Evolutionary conservation across 2,329 filamentous ascomycete genomes (phyloP).

Genomic region (Aspergillus fumigatus): DNA sequence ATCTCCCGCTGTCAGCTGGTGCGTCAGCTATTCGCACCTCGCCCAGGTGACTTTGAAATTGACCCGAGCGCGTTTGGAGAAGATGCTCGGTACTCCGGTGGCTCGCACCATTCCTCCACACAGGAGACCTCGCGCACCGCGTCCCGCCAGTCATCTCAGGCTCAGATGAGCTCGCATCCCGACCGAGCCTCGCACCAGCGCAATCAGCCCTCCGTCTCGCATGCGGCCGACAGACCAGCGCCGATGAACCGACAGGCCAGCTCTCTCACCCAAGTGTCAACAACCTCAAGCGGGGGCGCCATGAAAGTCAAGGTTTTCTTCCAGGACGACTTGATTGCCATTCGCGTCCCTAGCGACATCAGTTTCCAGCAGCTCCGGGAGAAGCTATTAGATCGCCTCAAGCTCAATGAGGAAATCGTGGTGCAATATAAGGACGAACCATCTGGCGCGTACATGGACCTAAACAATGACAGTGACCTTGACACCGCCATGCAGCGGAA

Average conservation of each 20-base stretch:
- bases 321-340: slow-evolving; percentile 85
- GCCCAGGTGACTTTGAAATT: slow-evolving; percentile 89
- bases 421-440: slow-evolving; percentile 84
- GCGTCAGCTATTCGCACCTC: slow-evolving; percentile 83
- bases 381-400: slow-evolving; percentile 79
- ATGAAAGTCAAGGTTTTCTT: slow-evolving; percentile 97
- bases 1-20: slow-evolving; percentile 82
- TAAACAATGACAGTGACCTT: slow-evolving; percentile 77
- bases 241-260: slow-evolving; percentile 48
- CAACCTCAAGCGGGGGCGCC: slow-evolving; percentile 42
- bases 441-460: slow-evolving; percentile 66
- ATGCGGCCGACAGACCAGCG: slow-evolving; percentile 36
- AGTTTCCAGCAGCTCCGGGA: slow-evolving; percentile 72
- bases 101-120: slow-evolving; percentile 62
- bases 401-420: slow-evolving; percentile 69
- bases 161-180: slow-evolving; percentile 53
- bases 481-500: slow-evolving; percentile 76
- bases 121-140: slow-evolving; percentile 57
- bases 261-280: slow-evolving; percentile 48
- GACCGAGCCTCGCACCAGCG: slow-evolving; percentile 39
- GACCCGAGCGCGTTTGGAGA: slow-evolving; percentile 63
- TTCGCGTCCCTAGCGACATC: slow-evolving; percentile 80
- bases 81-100: slow-evolving; percentile 70
- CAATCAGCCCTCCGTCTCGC: slow-evolving; percentile 29
- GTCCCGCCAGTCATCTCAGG: slow-evolving; percentile 62